Evolutionary conservation across 305 asterid species (phyloP), one percentile per base, ranked within the genome.

Genomic region (Solanum chacoense): DNA sequence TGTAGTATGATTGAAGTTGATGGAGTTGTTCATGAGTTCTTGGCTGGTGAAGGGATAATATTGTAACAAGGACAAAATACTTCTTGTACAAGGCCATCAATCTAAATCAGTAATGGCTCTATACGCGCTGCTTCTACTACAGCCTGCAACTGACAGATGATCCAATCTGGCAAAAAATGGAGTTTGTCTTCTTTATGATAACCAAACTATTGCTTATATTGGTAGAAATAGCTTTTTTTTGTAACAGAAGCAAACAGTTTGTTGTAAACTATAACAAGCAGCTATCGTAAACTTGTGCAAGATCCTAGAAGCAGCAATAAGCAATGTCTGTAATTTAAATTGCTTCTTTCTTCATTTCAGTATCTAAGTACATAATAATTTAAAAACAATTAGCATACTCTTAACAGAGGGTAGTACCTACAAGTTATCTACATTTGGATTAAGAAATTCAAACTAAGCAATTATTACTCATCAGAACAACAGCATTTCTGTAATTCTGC

Each of bases 41-140:
- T 85, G 80, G 89, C 91, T 80, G 91, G 91, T 59, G 85, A 89
- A 80, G 91, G 89, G 67, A 87, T 89, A 40, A 87, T 87, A 28
- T 26, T 84, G 35, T 86, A 26, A 42, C 34, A 24, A 36, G 32
- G 6, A 28, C 3, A 73, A 81, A 77, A 77, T 36, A 76, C 71
- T 55, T 87, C 7, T 76, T 77, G 73, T 12, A 31, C 38, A 50
- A 80, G 37, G 69, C 67, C 69, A 80, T 40, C 67, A 40, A 79
- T 40, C 35, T 79, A 8, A 79, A 40, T 38, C 45, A 79, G 85
- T 79, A 40, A 79, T 40, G 55, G 85, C 24, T 40, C 67, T 26
- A 40, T 40, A 79, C 1, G 8, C 14, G 8, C 36, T 79, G 86
- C 86, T 50, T 50, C 72, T 29, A 80, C 85, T 42, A 45, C 40